Conservation (phyloP, 139 green algal genomes). For the Coelastrella sp. region DNA sequence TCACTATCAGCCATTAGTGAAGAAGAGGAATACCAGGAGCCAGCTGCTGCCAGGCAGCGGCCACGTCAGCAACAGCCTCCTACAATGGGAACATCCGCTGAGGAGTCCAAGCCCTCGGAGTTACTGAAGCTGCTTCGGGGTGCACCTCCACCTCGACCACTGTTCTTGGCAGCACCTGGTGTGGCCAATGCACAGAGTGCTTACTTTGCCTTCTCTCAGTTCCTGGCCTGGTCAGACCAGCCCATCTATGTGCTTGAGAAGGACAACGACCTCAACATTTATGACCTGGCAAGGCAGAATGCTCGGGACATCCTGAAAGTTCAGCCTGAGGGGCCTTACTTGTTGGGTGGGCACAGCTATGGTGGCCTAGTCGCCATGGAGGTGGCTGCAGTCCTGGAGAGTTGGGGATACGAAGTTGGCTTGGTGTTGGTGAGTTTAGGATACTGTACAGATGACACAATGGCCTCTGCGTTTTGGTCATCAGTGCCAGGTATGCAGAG, state of each 20-base stretch:
- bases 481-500: background rate
- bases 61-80: background rate
- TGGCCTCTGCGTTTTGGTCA: too few relatives aligned
- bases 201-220: constrained; percentile 65
- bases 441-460: background rate
- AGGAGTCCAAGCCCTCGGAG: constrained; percentile 56
- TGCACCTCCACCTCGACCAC: constrained; percentile 60
- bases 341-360: constrained; percentile 92
- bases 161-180: constrained; percentile 92
- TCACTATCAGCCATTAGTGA: too few relatives aligned
- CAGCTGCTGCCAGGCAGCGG: constrained; percentile 17
- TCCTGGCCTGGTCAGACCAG: constrained; percentile 77
- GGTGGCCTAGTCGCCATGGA: constrained; percentile 87
- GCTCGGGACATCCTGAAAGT: constrained; percentile 83
- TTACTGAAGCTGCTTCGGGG: constrained; percentile 85
- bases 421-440: constrained; percentile 74
- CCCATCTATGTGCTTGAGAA: constrained; percentile 95
- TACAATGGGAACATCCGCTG: constrained; percentile 22
- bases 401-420: constrained; percentile 84
- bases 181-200: constrained; percentile 91
- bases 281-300: constrained; percentile 75
- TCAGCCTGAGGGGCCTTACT: constrained; percentile 85
- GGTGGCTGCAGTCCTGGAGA: constrained; percentile 86
- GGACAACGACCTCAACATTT: constrained; percentile 91
- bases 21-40: constrained; percentile 20